Conservation (phyloP, 2,329 filamentous ascomycete species). For the Diplodia intermedia region DNA sequence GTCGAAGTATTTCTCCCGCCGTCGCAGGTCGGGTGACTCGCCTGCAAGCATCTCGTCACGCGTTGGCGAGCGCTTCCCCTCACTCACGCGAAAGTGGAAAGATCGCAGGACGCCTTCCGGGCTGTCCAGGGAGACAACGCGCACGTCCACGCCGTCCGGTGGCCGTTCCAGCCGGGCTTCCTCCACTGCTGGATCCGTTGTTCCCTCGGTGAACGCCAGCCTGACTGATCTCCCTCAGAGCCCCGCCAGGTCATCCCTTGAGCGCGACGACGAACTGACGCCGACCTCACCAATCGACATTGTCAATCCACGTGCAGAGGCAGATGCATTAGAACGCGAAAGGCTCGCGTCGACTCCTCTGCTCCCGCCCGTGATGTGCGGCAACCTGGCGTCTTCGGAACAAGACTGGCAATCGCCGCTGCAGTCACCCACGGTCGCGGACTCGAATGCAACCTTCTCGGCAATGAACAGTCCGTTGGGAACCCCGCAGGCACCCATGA, state of each 20-base stretch:
- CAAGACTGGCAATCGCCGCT: constrained; percentile 77
- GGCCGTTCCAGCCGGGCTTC: constrained; percentile 79
- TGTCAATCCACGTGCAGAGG: constrained; percentile 55
- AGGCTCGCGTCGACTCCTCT: constrained; percentile 80
- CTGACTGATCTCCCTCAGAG: constrained; percentile 41
- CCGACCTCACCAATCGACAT: constrained; percentile 46
- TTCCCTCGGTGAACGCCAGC: constrained; percentile 48
- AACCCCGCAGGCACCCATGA: constrained; percentile 55
- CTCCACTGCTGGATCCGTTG: constrained; percentile 71
- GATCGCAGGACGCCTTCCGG: constrained; percentile 50
- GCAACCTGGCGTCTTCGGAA: constrained; percentile 58
- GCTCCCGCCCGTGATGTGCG: constrained; percentile 79
- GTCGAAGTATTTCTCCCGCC: constrained; percentile 58
- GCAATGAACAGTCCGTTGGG: constrained; percentile 56
- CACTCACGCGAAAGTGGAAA: constrained; percentile 62
- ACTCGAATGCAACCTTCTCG: constrained; percentile 56
- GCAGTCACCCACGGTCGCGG: constrained; percentile 80
- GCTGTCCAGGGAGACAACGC: constrained; percentile 23
- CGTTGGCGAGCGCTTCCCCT: constrained; percentile 66
- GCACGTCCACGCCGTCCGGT: constrained; percentile 55
- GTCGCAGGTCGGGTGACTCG: constrained; percentile 65
- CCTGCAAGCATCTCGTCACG: constrained; percentile 68
- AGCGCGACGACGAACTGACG: constrained; percentile 21
- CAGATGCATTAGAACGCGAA: constrained; percentile 60
- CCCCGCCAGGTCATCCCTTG: constrained; percentile 32